Percentiles rank a stretch among this genome's conserved stretches.
Conservation (phyloP, 495 filamentous ascomycete species). For the Aspergillus panamensis region DNA sequence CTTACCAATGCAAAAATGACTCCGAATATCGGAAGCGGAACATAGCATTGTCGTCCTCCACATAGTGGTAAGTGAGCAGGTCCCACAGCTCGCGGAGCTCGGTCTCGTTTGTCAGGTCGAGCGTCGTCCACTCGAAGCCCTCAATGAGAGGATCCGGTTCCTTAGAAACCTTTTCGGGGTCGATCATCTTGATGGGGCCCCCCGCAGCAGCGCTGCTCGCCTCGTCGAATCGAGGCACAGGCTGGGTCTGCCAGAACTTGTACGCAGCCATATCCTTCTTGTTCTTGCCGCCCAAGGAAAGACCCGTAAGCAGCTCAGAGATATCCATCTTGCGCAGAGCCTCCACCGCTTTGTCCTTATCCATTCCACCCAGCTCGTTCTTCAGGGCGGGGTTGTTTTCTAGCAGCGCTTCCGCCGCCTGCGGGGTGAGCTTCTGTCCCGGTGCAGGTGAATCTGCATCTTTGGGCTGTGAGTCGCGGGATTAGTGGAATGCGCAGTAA, state of each 20-base stretch:
- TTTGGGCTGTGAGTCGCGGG: conserved; percentile 25
- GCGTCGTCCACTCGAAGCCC: conserved; percentile 89
- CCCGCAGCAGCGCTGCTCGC: conserved; percentile 42
- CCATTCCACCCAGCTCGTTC: conserved; percentile 43
- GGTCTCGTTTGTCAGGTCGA: conserved; percentile 70
- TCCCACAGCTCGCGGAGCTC: conserved; percentile 83
- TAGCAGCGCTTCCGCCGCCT: conserved; percentile 43
- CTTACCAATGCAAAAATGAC: conserved; percentile 83
- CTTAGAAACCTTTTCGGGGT: conserved; percentile 69
- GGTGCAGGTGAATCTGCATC: conserved; percentile 20
- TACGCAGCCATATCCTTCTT: conserved; percentile 93
- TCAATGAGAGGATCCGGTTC: conserved; percentile 62
- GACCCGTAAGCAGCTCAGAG: conserved; percentile 76
- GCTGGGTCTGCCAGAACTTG: conserved; percentile 98
- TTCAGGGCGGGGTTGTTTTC: conserved; percentile 51
- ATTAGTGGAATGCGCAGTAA: conserved; percentile 9
- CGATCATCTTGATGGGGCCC: conserved; percentile 65
- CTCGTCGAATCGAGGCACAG: conserved; percentile 78
- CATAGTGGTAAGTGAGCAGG: conserved; percentile 85
- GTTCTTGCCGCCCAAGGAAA: conserved; percentile 73
- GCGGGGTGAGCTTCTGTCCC: conserved; percentile 37
- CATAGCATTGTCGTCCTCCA: conserved; percentile 94
- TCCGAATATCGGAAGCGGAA: conserved; percentile 94
- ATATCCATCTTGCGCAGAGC: conserved; percentile 69
- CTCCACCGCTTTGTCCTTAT: conserved; percentile 52